Base-by-base conservation (phyloP, 495 filamentous ascomycete genomes). In the Trichocladium uniseriatum region DNA sequence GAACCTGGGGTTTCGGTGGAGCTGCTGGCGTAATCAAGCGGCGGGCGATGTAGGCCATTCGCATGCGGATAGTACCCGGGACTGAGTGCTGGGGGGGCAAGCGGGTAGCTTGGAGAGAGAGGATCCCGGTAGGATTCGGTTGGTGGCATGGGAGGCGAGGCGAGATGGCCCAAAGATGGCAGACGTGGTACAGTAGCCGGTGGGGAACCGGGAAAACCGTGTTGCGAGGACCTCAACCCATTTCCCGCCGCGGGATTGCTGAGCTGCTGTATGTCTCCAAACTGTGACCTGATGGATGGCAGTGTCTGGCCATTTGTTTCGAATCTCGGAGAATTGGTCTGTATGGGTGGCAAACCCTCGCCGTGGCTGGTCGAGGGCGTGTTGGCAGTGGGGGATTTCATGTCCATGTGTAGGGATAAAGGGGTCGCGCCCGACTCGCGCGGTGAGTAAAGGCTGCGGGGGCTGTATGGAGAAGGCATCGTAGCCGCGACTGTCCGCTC, bases 251-350 rank as follows among this genome's bases (percentile, higher is more conserved):
- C 42, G 65, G 91, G 52, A 79, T 91, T 22, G 69, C 89, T 52
- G 82, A 88, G 50, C 64, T 82, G 51, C 75, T 76, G 42, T 3
- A 67, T 39, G 31, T 71, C 67, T 24, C 65, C 62, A 8, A 76
- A 43, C 28, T 63, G 56, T n/a, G 66, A 58, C 19, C 60, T 59
- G 41, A 78, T 75, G 6, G 74, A 72, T 1, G 74, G 74, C 11
- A 78, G 52, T 14, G 64, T 66, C 51, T 67, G 67, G 18, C 57
- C 67, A 37, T 65, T 69, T 20, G 58, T 52, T 15, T 71, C 67
- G 35, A 67, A 70, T 51, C 71, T 63, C 8, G 73, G 70, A 8
- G 73, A 76, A 22, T 59, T 53, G 21, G 67, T 58, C 27, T 72
- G 70, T 28, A 79, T 67, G n/a, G 74, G 76, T n/a, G 76, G 63